phyloP scores from a whole-genome alignment of 2,329 filamentous ascomycete genomes.

The Geosmithia morbida region DNA sequence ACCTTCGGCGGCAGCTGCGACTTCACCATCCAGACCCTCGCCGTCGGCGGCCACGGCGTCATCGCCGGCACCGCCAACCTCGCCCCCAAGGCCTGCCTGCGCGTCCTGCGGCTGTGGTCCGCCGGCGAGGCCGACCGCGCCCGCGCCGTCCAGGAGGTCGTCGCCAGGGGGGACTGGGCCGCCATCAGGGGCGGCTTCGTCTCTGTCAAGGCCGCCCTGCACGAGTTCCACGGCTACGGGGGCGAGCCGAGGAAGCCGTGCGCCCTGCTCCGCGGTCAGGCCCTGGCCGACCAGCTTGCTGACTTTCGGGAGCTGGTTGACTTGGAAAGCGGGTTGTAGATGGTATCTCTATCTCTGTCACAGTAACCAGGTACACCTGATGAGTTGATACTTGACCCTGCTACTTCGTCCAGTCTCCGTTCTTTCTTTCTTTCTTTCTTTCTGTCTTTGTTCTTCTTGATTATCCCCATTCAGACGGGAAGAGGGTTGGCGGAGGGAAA shows the following conservation, averaged over 20 bases:
- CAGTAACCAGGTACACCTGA: neutral
- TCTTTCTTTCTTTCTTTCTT: no score
- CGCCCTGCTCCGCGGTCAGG: constrained; percentile 11
- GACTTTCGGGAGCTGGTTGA: constrained; percentile 14
- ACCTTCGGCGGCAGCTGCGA: constrained; percentile 61
- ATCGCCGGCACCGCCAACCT: constrained; percentile 62
- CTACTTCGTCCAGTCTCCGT: no score
- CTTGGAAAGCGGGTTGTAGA: constrained; percentile 7
- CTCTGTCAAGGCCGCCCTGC: constrained; percentile 51
- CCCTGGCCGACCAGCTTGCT: constrained; percentile 9
- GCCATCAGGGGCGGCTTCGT: constrained; percentile 56
- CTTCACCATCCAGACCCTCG: constrained; percentile 56
- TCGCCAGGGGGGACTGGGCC: constrained; percentile 55
- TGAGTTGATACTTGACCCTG: neutral
- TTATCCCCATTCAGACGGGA: no score
- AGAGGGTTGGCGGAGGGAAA: no score
- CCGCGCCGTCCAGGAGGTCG: constrained; percentile 44
- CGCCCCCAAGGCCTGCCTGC: constrained; percentile 48
- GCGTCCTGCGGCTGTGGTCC: constrained; percentile 44
- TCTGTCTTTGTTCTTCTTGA: no score
- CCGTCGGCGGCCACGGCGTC: constrained; percentile 56
- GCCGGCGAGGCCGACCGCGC: constrained; percentile 45
- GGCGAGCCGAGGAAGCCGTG: constrained; percentile 41
- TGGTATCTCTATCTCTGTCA: no score
- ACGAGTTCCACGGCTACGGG: constrained; percentile 50